phyloP scores from a whole-genome alignment of 768 basidiomycete species.

The Suillus discolor region DNA sequence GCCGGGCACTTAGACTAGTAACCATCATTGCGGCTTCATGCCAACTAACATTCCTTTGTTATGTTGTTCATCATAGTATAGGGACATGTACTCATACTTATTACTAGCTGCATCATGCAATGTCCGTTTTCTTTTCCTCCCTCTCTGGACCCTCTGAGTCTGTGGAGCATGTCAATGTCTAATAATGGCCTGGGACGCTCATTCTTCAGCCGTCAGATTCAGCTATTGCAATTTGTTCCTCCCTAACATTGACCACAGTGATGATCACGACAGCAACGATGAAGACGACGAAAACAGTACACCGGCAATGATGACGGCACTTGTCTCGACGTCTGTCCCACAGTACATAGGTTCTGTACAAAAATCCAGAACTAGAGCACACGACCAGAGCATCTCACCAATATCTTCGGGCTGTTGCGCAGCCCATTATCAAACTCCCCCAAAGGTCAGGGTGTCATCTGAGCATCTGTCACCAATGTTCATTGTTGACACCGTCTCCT shows the following conservation, averaged over 20 bases:
- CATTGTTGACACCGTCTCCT: conserved; percentile 54
- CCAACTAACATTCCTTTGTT: no score
- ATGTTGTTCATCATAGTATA: no score
- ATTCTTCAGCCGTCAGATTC: no score
- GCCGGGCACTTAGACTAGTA: neutral
- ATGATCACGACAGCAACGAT: conserved; percentile 21
- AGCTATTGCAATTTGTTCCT: conserved; percentile 13
- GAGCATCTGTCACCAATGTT: conserved; percentile 61
- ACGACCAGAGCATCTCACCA: conserved; percentile 33
- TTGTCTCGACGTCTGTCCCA: conserved; percentile 33
- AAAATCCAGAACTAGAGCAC: conserved; percentile 18
- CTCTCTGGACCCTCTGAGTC: no score
- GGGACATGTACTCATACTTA: no score
- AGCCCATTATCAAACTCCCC: conserved; percentile 36
- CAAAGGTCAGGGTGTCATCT: conserved; percentile 28
- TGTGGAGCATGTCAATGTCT: no score
- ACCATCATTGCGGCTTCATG: no score
- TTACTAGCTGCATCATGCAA: no score
- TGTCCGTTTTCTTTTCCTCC: neutral
- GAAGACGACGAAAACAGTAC: neutral
- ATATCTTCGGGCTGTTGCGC: conserved; percentile 36
- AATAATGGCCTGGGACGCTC: no score
- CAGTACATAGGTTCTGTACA: conserved; percentile 38
- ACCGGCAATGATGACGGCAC: conserved; percentile 22
- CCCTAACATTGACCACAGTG: conserved; percentile 23